Evolutionary conservation across 2,329 filamentous ascomycete species (phyloP), one percentile per base, ranked within the genome.

Genomic region (Paraphoma chrysanthemicola): DNA sequence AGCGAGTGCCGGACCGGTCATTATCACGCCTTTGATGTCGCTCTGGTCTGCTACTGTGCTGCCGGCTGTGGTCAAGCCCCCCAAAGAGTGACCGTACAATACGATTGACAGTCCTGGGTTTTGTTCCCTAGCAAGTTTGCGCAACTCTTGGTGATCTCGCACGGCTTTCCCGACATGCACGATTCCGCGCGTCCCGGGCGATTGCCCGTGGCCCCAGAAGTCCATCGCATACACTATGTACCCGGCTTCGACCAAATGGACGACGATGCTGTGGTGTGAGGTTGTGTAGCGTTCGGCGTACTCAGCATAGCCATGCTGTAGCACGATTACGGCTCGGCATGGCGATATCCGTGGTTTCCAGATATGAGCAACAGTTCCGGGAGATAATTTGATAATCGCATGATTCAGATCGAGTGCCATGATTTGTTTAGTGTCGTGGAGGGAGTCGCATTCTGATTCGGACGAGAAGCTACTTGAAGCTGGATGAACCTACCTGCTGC

Each of bases 301-400:
- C 44, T 57, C 55, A 29, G 46, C 51, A 17, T 54, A 57, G 18
- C 55, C 55, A 14, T 57, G 55, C 39, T 57, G 55, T 6, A 57
- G 43, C 33, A 57, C 36, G 6, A 54, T 17, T 8, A 39, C 47
- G 12, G 46, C 46, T 16, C 23, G 23, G 4, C 41, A 10, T 18
- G 42, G 12, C 1, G 23, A 23, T 33, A 6, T 12, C 28, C 11
- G 18, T 6, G 43, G 38, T 17, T 17, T 44, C 51, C 41, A 38
- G 16, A 46, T 31, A 42, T 42, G 33, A 18, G 36, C 47, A 29
- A 42, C 23, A 4, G 33, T 39, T n/a, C 47, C 47, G n/a, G 33
- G 18, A 39, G 47, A 42, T 11, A 49, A 36, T 41, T 38, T 49
- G 33, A 39, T 49, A 18, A 12, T 41, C 3, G 11, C 3, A 16